Evolutionary conservation across 1,284 basidiomycete species (phyloP).

Genomic region (Coniophora puteana): DNA sequence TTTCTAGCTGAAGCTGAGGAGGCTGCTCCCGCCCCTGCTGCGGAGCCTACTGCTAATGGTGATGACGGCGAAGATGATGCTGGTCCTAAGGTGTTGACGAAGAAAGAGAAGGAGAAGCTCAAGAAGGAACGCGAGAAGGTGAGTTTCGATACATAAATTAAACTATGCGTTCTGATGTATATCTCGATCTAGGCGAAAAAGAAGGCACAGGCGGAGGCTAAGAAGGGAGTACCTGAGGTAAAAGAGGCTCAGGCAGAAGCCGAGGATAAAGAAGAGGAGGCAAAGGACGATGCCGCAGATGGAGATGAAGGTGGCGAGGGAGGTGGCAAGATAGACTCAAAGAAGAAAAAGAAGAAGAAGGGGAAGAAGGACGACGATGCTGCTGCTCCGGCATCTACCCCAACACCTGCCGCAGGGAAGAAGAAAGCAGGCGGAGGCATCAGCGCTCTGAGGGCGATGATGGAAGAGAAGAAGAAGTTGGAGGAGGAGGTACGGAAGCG

Average conservation of each 20-base stretch:
- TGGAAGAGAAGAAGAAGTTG: conserved; percentile 85
- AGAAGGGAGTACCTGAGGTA: conserved; percentile 52
- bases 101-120: conserved; percentile 91
- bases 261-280: conserved; percentile 22
- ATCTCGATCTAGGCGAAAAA: conserved; percentile 75
- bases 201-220: conserved; percentile 88
- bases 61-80: conserved; percentile 44
- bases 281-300: conserved; percentile 42
- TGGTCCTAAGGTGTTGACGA: conserved; percentile 65
- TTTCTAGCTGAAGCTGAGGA: conserved; percentile 20
- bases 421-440: conserved; percentile 76
- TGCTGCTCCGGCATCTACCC: conserved; percentile 41
- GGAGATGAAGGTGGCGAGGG: conserved; percentile 53
- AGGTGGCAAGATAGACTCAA: conserved; percentile 48
- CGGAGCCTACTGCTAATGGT: conserved; percentile 29
- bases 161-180: conserved; percentile 8
- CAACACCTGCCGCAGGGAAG: conserved; percentile 36
- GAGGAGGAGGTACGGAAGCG: conserved; percentile 74
- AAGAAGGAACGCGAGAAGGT: conserved; percentile 96
- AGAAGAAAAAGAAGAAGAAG: conserved; percentile 90
- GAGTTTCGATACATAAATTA: conserved; percentile 9
- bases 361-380: conserved; percentile 72
- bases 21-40: conserved; percentile 23
- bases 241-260: conserved; percentile 20
- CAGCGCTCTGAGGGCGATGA: conserved; percentile 73